Percentiles rank a stretch among this genome's conserved stretches.
phyloP scores from a whole-genome alignment of 163 green algal genomes.

The Coccomyxa subellipsoidea region DNA sequence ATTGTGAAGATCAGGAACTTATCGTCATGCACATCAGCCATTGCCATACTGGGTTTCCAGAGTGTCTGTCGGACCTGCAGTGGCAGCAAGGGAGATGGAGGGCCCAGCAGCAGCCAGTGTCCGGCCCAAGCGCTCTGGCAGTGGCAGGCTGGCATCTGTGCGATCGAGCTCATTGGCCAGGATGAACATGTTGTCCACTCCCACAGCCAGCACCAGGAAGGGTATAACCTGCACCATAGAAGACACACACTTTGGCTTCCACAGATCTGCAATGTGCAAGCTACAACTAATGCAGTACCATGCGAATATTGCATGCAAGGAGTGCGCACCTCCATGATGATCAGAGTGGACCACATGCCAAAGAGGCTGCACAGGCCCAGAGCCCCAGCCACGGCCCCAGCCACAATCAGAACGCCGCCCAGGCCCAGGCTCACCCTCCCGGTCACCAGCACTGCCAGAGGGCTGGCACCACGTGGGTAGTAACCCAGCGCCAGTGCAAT shows the following conservation, averaged over 20 bases:
- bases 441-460: slow-evolving; percentile 51
- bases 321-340: slow-evolving; percentile 80
- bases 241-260: too few relatives aligned
- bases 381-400: slow-evolving; percentile 47
- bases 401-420: slow-evolving; percentile 78
- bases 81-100: slow-evolving; percentile 80
- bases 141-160: slow-evolving; percentile 29
- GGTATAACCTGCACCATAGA: slow-evolving; percentile 76
- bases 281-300: too few relatives aligned
- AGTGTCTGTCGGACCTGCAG: background rate
- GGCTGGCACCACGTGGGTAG: slow-evolving; percentile 32
- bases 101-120: slow-evolving; percentile 72
- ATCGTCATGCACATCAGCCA: too few relatives aligned
- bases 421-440: slow-evolving; percentile 56
- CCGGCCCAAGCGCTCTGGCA: slow-evolving; percentile 50
- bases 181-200: slow-evolving; percentile 96
- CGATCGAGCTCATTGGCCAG: slow-evolving; percentile 69
- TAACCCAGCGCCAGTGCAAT: slow-evolving; percentile 73
- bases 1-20: too few relatives aligned
- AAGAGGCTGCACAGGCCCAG: slow-evolving; percentile 67
- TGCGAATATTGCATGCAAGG: too few relatives aligned
- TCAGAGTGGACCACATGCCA: slow-evolving; percentile 76
- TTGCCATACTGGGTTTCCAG: too few relatives aligned
- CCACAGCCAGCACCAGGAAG: slow-evolving; percentile 89
- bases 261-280: too few relatives aligned